phyloP scores from a whole-genome alignment of 2,329 filamentous ascomycete genomes.

The Colletotrichum sp. region DNA sequence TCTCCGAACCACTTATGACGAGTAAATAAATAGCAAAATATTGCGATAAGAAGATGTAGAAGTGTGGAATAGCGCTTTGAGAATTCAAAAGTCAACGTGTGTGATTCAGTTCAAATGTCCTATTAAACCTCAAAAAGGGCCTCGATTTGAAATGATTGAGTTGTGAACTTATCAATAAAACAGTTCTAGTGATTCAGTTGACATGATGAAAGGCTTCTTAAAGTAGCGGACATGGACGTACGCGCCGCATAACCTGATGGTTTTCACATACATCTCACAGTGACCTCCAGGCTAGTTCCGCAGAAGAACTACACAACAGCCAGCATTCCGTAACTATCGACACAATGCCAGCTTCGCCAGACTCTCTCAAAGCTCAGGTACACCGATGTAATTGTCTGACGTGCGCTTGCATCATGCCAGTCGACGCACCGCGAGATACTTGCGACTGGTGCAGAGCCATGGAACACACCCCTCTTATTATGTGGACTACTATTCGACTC shows the following conservation, averaged over 20 bases:
- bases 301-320: not conserved
- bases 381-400: not conserved
- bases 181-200: not conserved
- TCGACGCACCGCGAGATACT: not conserved
- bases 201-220: not conserved
- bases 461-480: not conserved
- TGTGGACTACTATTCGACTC: not conserved
- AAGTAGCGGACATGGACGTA: not conserved
- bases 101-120: not conserved
- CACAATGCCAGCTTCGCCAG: not conserved
- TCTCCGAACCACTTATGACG: not conserved
- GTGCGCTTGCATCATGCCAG: not conserved
- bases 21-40: not conserved
- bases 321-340: not conserved
- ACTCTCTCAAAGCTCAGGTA: not conserved
- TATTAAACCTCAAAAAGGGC: not conserved
- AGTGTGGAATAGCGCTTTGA: not conserved
- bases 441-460: not conserved
- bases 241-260: not conserved
- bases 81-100: not conserved
- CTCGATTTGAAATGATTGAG: not conserved
- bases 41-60: not conserved
- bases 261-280: not conserved
- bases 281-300: not conserved
- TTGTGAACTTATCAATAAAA: not conserved